Evolutionary conservation across 2,329 filamentous ascomycete genomes (phyloP), one percentile per base, ranked within the genome.

Genomic region (Boeremia exigua): DNA sequence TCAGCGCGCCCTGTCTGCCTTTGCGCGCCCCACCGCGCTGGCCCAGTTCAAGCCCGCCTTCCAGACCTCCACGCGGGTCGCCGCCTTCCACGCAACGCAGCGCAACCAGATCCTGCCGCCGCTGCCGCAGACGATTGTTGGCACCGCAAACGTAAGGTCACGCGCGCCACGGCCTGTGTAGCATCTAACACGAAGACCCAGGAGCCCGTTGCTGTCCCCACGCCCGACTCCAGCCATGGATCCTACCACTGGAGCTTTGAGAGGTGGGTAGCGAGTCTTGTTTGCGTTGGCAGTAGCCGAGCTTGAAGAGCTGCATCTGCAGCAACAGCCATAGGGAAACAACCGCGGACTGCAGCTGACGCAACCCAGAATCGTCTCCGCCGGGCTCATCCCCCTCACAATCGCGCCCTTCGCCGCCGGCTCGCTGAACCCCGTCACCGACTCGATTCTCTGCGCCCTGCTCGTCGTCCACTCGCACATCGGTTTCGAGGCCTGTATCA

Each of bases 171-270:
- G 12, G 28, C n/a, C 15, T 19, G 23, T 17, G 30, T 11, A 10
- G 7, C 4, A 11, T 42, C 50, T 53, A 19, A 53, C 43, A 39
- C 43, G 19, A 47, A 25, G 28, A 42, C 11, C 19, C 28, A 53
- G 50, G 93, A 98, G 72, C 86, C 95, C 52, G 90, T 86, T 29
- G 86, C 86, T 34, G 78, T 96, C 23, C 93, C 92, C 40, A 75
- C 85, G 19, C 79, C 91, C 48, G 86, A 84, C 67, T 87, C 94
- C 37, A 82, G 87, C 52, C 91, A 99, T 80, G 95, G 95, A 69
- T 96, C 90, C 78, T 99, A 98, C 83, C 95, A 99, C 85, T 99
- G 95, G 95, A 91, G 90, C 58, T 96, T 96, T 72, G 95, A 99
- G 84, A 82, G 87, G 84, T 86, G 73, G 54, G 62, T 62, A 33